Evolutionary conservation across 352 stramenopile genomes (phyloP), one percentile per base, ranked within the genome.

Genomic region (Globisporangium camurandrum): DNA sequence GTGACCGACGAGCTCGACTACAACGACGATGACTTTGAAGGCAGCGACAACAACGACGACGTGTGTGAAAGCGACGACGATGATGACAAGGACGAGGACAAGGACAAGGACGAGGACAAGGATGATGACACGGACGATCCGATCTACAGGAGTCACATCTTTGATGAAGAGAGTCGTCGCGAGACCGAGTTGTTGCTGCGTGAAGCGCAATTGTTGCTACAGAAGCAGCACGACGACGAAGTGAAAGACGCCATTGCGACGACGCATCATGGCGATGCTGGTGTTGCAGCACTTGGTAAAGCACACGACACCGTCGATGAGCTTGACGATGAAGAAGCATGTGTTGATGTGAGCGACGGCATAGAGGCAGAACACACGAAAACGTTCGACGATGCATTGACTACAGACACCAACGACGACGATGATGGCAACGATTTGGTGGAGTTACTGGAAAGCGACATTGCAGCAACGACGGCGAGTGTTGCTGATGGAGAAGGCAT

Each of bases 161-260:
- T 68, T 39, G 57, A 68, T 7, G 38, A 61, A 7, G 66, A 46
- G 6, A 68, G 47, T 26, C 49, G 58, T 17, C 51, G 56, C 0
- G 67, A 79, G 40, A 83, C 67, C 0, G 61, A 71, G 9, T 46
- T 43, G 5, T 50, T 83, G 43, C 60, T 81, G 6, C 50, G 63
- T 3, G 71, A 86, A 64, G 61, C 62, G 9, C 58, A 68, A 2
- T 34, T 45, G 26, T 31, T 84, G 10, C 61, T 84, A 33, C 39
- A 59, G 33, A 51, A 53, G 20, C 57, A 69, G 20, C 54, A 54
- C 16, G 27, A 37, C 4, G 8, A 24, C 16, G 55, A 36, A 28
- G 26, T 3, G 14, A 46, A 34, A 52, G 28, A 27, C 10, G 26
- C 16, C 17, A 3, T 16, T n/a, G 22, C 30, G 28, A 30, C 0